Evolutionary conservation across 2,329 filamentous ascomycete species (phyloP), one percentile per base, ranked within the genome.

Genomic region (Malbranchea zuffiana): DNA sequence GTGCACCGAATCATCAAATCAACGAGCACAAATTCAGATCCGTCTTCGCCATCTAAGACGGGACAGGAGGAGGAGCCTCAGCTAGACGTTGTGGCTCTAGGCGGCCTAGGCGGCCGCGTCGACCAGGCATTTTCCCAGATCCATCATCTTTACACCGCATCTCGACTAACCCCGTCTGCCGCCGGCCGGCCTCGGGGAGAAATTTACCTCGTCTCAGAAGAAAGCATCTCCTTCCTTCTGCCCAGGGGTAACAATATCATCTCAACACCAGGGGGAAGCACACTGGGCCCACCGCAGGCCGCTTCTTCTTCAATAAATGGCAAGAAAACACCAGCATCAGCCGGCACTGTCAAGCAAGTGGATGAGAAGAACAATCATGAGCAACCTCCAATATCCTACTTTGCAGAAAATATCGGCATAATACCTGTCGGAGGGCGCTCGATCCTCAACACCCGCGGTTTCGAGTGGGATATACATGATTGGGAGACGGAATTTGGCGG

Each of bases 41-140:
- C 8, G 10, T 23, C 18, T 16, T 6, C 35, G 15, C 25, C 10
- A n/a, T 3, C 13, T 31, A 12, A 25, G 2, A 27, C 31, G 41
- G 27, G 16, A 37, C 19, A 46, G 24, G 35, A 44, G 16, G 30
- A 35, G 13, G 13, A 27, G 18, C 23, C 29, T 6, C 18, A 51
- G 1, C 54, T 71, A 33, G 72, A 88, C 51, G 76, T 94, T n/a
- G 68, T 94, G 8, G 77, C 82, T 24, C 63, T 95, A 5, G 87
- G 88, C 26, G 85, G 87, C 2, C 71, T 96, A 1, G 85, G 84
- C 28, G 90, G 90, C 5, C 78, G 90, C 19, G 82, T 96, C 11
- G 90, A 98, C 59, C 90, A 98, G 56, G 88, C 81, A 1, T 71
- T 98, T 32, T 86, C 84, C 40, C 78, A 93, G 50, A 71, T 98